Base-by-base conservation (phyloP, 2,329 filamentous ascomycete species). In the Trichocomaceae sp. region DNA sequence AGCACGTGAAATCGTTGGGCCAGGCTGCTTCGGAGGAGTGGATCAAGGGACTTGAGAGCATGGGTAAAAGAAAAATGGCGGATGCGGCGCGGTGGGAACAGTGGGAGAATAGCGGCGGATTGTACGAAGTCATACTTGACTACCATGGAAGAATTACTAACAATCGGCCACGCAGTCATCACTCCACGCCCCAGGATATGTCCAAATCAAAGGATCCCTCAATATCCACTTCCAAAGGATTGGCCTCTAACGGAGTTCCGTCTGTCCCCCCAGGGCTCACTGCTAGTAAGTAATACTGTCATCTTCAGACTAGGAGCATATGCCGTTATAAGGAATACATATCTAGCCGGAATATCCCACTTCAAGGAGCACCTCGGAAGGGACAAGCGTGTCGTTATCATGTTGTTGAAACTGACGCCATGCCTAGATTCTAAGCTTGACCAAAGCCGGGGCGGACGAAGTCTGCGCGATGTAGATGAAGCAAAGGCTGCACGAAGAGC, bases 21-120 rank as follows among this genome's bases (percentile, higher is more conserved):
- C 63, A 78, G 45, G 84, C 84, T 42, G 81, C 85, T 10, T 79
- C 81, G 3, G 85, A 89, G 61, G 88, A 91, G 68, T 93, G 88
- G 88, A 76, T 84, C 29, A 91, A 91, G 69, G 88, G 88, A 9
- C 77, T 93, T 3, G 80, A 83, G 44, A 74, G 73, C 26, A 78
- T 82, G 56, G 86, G 87, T 9, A 81, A 81, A 61, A 77, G 82
- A 56, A 72, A 77, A 48, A 79, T 83, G 61, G 77, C 75, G 10
- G 83, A 87, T 65, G 78, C 82, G 29, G 77, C 81, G 26, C 81
- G 86, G 49, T 92, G 87, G 85, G 88, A 90, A 66, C 85, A 83
- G 63, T 92, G 86, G 83, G 83, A 85, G 59, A 70, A 77, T 46
- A 72, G 71, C 39, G 66, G 70, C 49, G 69, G 64, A 17, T 57